Conservation (phyloP, 495 filamentous ascomycete genomes). For the Trichoderma asperelloides region DNA sequence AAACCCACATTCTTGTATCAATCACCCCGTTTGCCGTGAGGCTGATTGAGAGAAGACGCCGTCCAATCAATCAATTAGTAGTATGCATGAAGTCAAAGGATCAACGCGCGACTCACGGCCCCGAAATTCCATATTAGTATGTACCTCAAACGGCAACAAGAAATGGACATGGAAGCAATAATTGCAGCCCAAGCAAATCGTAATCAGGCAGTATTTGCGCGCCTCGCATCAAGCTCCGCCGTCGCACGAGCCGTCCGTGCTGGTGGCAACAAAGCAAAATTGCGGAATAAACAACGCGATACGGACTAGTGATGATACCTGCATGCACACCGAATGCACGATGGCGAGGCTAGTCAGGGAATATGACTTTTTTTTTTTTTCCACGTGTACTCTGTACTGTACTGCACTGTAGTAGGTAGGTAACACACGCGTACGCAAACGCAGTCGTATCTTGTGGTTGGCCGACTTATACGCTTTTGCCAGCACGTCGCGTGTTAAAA, state of each 20-base stretch:
- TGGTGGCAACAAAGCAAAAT: neutral
- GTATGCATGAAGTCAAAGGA: neutral
- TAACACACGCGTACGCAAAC: too few species aligned
- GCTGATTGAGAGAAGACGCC: neutral
- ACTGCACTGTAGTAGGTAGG: too few species aligned
- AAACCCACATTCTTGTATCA: neutral
- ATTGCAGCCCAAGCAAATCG: too few species aligned
- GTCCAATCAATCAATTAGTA: neutral
- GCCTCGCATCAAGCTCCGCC: neutral
- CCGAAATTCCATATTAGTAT: too few species aligned
- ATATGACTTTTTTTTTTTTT: neutral
- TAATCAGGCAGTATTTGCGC: too few species aligned
- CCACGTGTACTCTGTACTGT: neutral
- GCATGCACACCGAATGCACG: slow-evolving; percentile 7
- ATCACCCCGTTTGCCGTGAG: neutral
- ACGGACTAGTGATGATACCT: neutral
- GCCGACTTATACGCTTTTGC: too few species aligned
- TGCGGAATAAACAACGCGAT: neutral
- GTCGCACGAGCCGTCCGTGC: neutral
- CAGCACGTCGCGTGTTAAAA: too few species aligned
- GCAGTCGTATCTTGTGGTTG: too few species aligned
- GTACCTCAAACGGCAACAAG: too few species aligned
- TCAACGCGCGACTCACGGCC: too few species aligned
- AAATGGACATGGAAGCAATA: too few species aligned
- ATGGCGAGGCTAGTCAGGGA: neutral